These are phyloP conservation scores for Rutstroemia sp. DNA, from an alignment of 2,329 filamentous ascomycete genomes.

Conservation along the genomic window DNA sequence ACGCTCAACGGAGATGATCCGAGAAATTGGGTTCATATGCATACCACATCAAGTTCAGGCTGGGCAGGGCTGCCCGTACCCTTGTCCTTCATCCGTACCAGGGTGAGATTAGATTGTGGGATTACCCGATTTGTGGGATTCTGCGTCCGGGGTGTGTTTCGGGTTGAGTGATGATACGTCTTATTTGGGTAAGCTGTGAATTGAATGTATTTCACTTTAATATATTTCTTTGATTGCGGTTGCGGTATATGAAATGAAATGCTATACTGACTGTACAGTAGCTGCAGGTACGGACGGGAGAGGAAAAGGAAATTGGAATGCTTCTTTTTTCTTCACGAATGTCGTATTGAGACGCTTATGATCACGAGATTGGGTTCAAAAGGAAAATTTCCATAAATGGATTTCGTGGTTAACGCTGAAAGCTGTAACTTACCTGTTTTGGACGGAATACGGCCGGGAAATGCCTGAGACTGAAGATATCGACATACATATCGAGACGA, in stretches of 20 bases:
- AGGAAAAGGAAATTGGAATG: background rate
- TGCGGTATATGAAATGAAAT: conserved; percentile 4
- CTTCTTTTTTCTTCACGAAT: too few relatives aligned
- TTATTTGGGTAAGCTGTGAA: background rate
- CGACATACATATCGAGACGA: conserved; percentile 1
- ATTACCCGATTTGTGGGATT: conserved; percentile 8
- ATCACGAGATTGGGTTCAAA: background rate
- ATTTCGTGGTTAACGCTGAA: background rate
- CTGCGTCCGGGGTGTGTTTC: conserved; percentile 2
- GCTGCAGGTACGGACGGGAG: background rate
- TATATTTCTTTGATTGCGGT: conserved; percentile 6
- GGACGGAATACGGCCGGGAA: too few relatives aligned
- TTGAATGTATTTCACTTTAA: background rate
- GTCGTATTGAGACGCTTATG: background rate
- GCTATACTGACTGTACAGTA: background rate
- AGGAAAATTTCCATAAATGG: background rate
- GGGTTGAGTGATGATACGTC: conserved; percentile 3
- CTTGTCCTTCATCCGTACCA: background rate
- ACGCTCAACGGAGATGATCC: conserved; percentile 5
- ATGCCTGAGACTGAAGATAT: background rate
- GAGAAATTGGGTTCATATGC: conserved; percentile 7
- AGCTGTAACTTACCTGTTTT: background rate
- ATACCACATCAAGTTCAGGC: background rate
- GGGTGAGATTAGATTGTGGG: conserved; percentile 9
- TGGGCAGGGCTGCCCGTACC: conserved; percentile 5